phyloP scores from a whole-genome alignment of 176 grass and related monocot species.

The Eleusine coracana region DNA sequence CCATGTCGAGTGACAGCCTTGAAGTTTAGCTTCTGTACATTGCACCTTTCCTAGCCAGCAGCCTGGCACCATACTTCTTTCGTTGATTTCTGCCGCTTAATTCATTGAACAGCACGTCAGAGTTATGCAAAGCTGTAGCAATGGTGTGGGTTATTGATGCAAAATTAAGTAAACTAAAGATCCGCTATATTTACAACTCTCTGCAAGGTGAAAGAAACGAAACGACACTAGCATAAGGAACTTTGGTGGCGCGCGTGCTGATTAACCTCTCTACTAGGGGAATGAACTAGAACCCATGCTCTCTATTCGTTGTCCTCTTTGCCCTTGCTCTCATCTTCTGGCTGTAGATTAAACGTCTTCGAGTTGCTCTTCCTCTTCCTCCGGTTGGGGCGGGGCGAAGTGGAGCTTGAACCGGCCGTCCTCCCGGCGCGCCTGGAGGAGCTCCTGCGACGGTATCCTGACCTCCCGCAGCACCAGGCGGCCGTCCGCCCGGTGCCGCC shows the following conservation, averaged over 20 bases:
- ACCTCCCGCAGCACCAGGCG: conserved; percentile 66
- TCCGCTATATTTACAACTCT: conserved; percentile 45
- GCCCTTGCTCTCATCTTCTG: neutral
- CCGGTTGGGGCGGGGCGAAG: conserved; percentile 36
- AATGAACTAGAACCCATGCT: conserved; percentile 7
- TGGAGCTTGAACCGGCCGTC: conserved; percentile 69
- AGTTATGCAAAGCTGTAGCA: neutral
- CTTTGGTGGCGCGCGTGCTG: neutral
- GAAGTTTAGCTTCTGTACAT: neutral
- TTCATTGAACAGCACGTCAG: neutral
- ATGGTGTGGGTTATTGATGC: neutral
- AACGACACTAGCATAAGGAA: neutral
- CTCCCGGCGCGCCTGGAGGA: conserved; percentile 58
- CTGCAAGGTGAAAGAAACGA: neutral
- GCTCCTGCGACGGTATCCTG: conserved; percentile 62
- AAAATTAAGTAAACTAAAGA: neutral
- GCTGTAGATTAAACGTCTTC: neutral
- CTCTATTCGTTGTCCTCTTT: neutral
- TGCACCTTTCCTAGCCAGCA: neutral
- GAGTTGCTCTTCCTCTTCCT: conserved; percentile 4
- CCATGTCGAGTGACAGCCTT: neutral
- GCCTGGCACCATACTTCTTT: too few relatives aligned
- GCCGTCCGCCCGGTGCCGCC: conserved; percentile 45
- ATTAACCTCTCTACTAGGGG: neutral
- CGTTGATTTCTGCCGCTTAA: neutral